phyloP scores from a whole-genome alignment of 352 stramenopile genomes.

The Globisporangium parvum region DNA sequence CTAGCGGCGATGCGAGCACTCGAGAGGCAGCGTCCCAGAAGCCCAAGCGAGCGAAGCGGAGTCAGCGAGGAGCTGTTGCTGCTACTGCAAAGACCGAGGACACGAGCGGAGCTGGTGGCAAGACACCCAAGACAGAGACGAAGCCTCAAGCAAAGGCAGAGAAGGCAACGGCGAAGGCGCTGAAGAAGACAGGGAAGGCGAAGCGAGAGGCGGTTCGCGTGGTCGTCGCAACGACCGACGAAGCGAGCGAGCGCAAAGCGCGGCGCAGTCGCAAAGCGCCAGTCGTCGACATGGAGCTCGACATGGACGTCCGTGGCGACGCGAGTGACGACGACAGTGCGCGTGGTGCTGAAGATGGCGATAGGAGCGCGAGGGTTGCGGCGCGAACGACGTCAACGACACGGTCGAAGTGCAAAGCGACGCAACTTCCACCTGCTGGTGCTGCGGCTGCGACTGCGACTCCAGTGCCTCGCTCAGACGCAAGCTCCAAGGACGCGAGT shows the following conservation, averaged over 20 bases:
- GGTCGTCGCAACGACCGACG: conserved; percentile 37
- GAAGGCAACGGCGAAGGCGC: not conserved
- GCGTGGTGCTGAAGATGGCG: conserved; percentile 7
- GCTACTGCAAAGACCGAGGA: not conserved
- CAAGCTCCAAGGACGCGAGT: not conserved
- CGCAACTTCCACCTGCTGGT: not conserved
- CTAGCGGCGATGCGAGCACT: no score
- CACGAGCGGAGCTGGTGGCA: no score
- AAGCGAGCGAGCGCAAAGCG: conserved; percentile 39
- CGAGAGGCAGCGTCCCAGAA: no score
- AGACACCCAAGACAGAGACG: not conserved
- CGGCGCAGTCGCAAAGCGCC: conserved; percentile 21
- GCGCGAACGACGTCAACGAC: not conserved
- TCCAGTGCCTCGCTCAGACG: not conserved
- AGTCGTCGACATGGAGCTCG: conserved; percentile 43
- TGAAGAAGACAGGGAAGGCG: not conserved
- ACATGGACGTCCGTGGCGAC: conserved; percentile 40
- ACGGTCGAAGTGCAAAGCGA: not conserved
- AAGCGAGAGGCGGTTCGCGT: conserved; percentile 29
- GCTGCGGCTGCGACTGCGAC: not conserved
- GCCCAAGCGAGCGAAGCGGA: no score
- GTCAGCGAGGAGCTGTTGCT: not conserved
- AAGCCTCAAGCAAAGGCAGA: not conserved
- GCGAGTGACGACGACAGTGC: conserved; percentile 1
- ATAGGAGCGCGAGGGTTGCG: conserved; percentile 10